Evolutionary conservation across 352 stramenopile genomes (phyloP).

Genomic region (Phytophthora chlamydospora): DNA sequence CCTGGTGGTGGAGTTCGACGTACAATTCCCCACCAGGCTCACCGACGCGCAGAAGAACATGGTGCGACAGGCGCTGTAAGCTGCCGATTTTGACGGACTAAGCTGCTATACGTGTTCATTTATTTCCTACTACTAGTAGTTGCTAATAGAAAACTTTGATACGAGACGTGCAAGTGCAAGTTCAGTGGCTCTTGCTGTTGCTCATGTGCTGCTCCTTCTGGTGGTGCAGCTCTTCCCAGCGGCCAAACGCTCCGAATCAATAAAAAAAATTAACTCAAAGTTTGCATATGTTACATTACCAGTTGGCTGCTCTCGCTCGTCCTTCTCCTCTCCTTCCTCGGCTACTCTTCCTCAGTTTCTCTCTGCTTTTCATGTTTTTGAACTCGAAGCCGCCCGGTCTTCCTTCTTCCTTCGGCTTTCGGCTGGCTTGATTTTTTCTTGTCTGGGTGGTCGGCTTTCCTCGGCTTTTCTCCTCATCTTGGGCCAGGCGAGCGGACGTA

Average conservation of each 20-base stretch:
- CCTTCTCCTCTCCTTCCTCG: slow-evolving; percentile 3
- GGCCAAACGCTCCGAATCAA: too few relatives aligned
- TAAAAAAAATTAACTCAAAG: not conserved
- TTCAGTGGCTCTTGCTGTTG: not conserved
- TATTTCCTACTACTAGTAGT: not conserved
- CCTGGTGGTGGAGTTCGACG: slow-evolving; percentile 96
- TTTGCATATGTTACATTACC: slow-evolving; percentile 33
- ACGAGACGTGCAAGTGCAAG: not conserved
- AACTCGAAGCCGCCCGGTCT: slow-evolving; percentile 3
- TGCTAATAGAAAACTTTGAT: slow-evolving; percentile 26
- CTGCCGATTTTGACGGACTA: slow-evolving; percentile 11
- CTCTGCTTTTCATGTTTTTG: slow-evolving; percentile 3
- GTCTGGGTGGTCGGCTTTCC: slow-evolving; percentile 9
- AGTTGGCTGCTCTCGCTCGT: slow-evolving; percentile 17
- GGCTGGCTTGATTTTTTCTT: slow-evolving; percentile 23
- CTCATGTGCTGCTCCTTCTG: slow-evolving; percentile 1
- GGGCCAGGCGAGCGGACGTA: slow-evolving; percentile 5
- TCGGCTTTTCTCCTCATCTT: slow-evolving; percentile 11
- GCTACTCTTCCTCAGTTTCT: slow-evolving; percentile 3
- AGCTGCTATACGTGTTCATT: slow-evolving; percentile 11
- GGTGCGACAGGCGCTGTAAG: slow-evolving; percentile 77
- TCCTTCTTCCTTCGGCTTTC: slow-evolving; percentile 11
- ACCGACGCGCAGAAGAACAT: slow-evolving; percentile 74
- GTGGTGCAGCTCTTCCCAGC: slow-evolving; percentile 4
- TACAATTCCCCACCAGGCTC: slow-evolving; percentile 96